phyloP scores from a whole-genome alignment of 1,284 basidiomycete species.

The Papiliotrema nemorosa region DNA sequence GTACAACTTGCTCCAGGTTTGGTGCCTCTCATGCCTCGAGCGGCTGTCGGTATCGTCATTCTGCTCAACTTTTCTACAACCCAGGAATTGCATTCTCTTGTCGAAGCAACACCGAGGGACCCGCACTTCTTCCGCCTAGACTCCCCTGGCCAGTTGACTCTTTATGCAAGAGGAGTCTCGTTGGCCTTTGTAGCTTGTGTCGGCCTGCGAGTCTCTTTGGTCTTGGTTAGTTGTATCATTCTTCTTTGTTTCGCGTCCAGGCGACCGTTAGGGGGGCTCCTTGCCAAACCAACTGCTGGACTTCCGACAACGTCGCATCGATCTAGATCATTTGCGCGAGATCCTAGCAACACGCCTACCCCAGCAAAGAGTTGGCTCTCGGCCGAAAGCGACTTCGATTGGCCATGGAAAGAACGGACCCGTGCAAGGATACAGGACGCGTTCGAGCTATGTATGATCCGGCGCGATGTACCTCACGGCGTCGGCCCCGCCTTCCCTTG shows the following conservation, averaged over 20 bases:
- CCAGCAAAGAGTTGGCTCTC: conserved; percentile 47
- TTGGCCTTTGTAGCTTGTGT: conserved; percentile 72
- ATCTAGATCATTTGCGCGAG: conserved; percentile 12
- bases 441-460: conserved; percentile 67
- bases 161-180: conserved; percentile 68
- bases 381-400: conserved; percentile 52
- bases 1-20: conserved; percentile 76
- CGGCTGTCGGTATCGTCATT: conserved; percentile 65
- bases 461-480: conserved; percentile 1
- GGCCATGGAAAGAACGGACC: conserved; percentile 71
- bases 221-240: conserved; percentile 63
- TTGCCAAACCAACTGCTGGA: conserved; percentile 43
- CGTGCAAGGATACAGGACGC: conserved; percentile 68
- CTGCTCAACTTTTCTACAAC: conserved; percentile 63
- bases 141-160: conserved; percentile 61
- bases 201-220: conserved; percentile 62
- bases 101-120: conserved; percentile 54
- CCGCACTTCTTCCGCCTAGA: conserved; percentile 63
- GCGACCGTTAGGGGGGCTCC: conserved; percentile 38
- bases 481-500: background rate
- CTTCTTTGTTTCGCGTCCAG: conserved; percentile 59
- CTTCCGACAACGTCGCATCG: background rate
- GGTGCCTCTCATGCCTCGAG: conserved; percentile 70
- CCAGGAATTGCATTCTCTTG: conserved; percentile 35
- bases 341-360: conserved; percentile 29